Conservation (phyloP, 768 basidiomycete species). For the Phallus indusiatus region DNA sequence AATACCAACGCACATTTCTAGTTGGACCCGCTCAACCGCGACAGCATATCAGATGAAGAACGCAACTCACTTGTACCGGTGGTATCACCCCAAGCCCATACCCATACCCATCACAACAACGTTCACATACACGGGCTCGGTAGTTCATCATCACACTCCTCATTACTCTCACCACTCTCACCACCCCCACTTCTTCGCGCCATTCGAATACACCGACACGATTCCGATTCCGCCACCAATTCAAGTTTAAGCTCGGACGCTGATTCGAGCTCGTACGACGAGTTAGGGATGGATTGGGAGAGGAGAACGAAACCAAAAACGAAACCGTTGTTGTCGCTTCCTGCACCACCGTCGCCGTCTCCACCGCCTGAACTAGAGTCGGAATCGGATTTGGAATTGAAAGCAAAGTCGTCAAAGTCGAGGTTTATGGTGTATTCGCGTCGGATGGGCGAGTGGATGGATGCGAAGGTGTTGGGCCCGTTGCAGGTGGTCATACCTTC, state of each 20-base stretch:
- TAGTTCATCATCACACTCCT: no score
- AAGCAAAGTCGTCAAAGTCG: no score
- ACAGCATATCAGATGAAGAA: conserved; percentile 2
- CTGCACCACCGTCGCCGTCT: background rate
- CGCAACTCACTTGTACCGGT: conserved; percentile 1
- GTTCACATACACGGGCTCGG: no score
- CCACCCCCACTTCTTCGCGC: background rate
- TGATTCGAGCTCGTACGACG: background rate
- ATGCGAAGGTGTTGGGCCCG: background rate
- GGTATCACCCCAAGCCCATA: background rate
- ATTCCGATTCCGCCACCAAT: background rate
- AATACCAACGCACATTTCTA: background rate
- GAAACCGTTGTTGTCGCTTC: background rate
- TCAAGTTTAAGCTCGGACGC: background rate
- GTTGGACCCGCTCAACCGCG: conserved; percentile 2
- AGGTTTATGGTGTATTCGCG: background rate
- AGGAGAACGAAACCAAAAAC: no score
- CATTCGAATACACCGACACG: background rate
- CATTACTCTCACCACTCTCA: background rate
- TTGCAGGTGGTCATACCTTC: no score
- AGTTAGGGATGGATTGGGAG: no score
- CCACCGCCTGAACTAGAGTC: background rate
- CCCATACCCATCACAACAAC: no score
- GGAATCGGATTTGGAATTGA: no score
- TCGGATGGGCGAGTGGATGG: background rate